These are phyloP conservation scores for Hypoxylon sp. DNA, from an alignment of 2,329 filamentous ascomycete genomes.

Conservation along the genomic window DNA sequence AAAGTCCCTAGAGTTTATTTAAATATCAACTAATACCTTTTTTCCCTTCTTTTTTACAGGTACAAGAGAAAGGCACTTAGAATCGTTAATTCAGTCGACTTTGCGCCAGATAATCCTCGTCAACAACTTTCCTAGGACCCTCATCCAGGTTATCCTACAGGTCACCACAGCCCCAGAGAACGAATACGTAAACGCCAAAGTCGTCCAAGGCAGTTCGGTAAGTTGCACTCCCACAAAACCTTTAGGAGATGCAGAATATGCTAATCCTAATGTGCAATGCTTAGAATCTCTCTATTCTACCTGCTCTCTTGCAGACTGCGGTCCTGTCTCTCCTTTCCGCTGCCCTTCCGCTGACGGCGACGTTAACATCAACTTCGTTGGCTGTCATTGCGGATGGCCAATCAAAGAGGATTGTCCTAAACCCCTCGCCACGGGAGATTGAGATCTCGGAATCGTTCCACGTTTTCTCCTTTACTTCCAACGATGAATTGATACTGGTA, in stretches of 20 bases:
- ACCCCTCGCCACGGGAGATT: conserved; percentile 75
- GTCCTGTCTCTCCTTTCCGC: conserved; percentile 85
- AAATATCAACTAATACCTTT: conserved; percentile 41
- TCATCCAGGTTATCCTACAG: conserved; percentile 88
- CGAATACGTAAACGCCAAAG: conserved; percentile 73
- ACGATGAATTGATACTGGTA: conserved; percentile 79
- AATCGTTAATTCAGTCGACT: conserved; percentile 80
- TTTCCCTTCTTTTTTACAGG: conserved; percentile 59
- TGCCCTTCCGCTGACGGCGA: conserved; percentile 83
- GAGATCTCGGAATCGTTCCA: conserved; percentile 79
- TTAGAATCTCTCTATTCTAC: conserved; percentile 84
- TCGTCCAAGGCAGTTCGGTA: conserved; percentile 74
- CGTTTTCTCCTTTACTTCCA: conserved; percentile 85
- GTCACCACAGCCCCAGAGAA: conserved; percentile 78
- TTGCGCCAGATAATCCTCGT: conserved; percentile 82
- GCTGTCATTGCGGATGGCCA: conserved; percentile 66
- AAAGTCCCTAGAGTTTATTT: conserved; percentile 26
- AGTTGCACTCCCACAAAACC: conserved; percentile 49
- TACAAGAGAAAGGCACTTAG: conserved; percentile 85
- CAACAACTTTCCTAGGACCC: conserved; percentile 80
- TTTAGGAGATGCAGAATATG: conserved; percentile 17
- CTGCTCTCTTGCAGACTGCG: conserved; percentile 84
- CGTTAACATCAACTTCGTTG: conserved; percentile 76
- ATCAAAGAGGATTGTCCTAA: conserved; percentile 63
- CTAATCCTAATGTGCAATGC: conserved; percentile 43